phyloP scores from a whole-genome alignment of 441 rosid genomes.

The Biscutella auriculata region DNA sequence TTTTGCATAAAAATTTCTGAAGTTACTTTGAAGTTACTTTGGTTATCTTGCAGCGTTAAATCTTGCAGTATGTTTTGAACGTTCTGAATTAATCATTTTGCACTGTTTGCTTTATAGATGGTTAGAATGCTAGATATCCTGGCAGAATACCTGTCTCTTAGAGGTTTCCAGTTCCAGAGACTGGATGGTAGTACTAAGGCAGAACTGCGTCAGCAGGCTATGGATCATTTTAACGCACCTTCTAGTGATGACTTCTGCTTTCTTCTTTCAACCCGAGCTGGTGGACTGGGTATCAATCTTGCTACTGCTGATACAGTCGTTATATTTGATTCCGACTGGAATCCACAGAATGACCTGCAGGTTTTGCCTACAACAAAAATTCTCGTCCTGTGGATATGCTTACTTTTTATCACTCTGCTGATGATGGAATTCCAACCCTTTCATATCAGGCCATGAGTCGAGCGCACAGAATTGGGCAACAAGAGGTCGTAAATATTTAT shows the following conservation, averaged over 20 bases:
- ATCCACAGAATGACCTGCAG: constrained; percentile 99
- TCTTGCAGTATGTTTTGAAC: neutral
- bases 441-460: constrained; percentile 94
- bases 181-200: constrained; percentile 99
- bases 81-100: neutral
- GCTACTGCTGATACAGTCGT: constrained; percentile 99
- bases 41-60: neutral
- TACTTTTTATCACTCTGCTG: neutral
- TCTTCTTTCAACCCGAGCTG: constrained; percentile 97
- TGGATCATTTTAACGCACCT: constrained; percentile 99
- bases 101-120: constrained; percentile 49
- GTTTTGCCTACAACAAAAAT: constrained; percentile 22
- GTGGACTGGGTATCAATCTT: constrained; percentile 98
- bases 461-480: constrained; percentile 99
- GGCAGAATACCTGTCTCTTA: constrained; percentile 75
- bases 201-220: constrained; percentile 95
- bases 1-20: neutral
- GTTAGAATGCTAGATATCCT: constrained; percentile 96
- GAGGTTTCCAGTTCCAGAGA: constrained; percentile 97
- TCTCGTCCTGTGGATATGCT: constrained; percentile 2
- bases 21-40: neutral
- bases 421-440: neutral
- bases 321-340: constrained; percentile 99
- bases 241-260: constrained; percentile 99
- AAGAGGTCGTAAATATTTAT: constrained; percentile 95